Evolutionary conservation across 306 rosid species (phyloP).

Genomic region (Fragaria ananassa): DNA sequence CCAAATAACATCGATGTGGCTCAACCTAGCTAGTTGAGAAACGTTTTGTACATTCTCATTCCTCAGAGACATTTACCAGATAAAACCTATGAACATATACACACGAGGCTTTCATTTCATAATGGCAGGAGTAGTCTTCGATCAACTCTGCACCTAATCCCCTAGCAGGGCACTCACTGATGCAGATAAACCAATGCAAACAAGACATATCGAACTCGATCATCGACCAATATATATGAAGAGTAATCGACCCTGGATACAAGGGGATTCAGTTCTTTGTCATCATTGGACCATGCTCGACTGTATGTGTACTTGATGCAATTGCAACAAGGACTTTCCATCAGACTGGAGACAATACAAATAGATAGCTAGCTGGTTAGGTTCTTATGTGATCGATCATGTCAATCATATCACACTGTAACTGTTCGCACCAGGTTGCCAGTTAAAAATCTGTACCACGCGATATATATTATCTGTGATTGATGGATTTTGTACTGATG

Average conservation of each 20-base stretch:
- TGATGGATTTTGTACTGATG: not conserved
- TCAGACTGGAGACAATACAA: not conserved
- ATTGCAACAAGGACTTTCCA: not conserved
- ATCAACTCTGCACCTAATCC: constrained; percentile 1
- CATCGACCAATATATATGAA: not conserved
- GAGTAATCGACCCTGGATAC: not conserved
- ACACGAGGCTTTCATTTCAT: not conserved
- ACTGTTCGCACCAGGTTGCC: constrained; percentile 61
- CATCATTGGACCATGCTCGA: not conserved
- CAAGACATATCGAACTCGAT: not conserved
- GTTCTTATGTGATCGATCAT: not conserved
- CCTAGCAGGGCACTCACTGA: not conserved
- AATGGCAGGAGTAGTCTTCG: not conserved
- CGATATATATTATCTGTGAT: not conserved
- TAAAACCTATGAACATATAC: no score
- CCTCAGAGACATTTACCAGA: no score
- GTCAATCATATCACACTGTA: constrained; percentile 1
- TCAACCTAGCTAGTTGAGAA: no score
- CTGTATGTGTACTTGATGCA: not conserved
- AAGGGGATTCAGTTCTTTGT: not conserved
- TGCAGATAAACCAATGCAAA: not conserved
- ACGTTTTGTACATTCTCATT: no score
- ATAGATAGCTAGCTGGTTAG: not conserved
- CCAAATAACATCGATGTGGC: no score
- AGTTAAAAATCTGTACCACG: constrained; percentile 46